phyloP scores from a whole-genome alignment of 306 rosid species.

The Corylus avellana region DNA sequence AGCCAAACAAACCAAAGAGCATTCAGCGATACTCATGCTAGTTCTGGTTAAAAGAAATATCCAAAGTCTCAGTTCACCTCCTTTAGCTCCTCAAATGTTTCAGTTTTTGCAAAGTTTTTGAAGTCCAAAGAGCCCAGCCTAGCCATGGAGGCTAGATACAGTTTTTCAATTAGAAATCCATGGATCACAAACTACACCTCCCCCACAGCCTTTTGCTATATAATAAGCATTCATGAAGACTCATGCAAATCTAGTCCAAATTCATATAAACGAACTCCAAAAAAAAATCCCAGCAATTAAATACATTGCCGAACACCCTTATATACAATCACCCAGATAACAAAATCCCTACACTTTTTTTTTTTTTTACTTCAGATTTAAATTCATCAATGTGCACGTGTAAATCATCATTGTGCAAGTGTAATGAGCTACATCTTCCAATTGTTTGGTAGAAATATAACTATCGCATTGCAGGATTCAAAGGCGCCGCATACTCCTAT shows the following conservation, averaged over 20 bases:
- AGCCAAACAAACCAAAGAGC: not conserved
- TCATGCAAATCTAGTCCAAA: not conserved
- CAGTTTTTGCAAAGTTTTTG: not conserved
- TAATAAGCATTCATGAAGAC: not conserved
- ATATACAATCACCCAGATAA: not conserved
- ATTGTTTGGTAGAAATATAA: not conserved
- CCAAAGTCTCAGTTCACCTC: not conserved
- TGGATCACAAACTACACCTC: not conserved
- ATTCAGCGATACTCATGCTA: not conserved
- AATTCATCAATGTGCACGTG: not conserved
- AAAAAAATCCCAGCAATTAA: not conserved
- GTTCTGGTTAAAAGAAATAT: not conserved
- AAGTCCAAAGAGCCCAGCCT: not conserved
- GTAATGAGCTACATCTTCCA: not conserved
- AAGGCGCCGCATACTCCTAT: not conserved
- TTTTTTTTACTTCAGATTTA: not conserved
- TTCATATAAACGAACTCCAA: not conserved
- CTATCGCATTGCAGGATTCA: not conserved
- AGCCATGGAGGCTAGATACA: not conserved
- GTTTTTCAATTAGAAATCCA: not conserved
- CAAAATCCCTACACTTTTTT: not conserved
- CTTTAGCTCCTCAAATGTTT: slow-evolving; percentile 3
- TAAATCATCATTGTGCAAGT: not conserved
- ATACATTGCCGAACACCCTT: not conserved
- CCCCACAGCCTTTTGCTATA: not conserved